phyloP scores from a whole-genome alignment of 2,329 filamentous ascomycete genomes.

The Pseudogymnoascus sp. region DNA sequence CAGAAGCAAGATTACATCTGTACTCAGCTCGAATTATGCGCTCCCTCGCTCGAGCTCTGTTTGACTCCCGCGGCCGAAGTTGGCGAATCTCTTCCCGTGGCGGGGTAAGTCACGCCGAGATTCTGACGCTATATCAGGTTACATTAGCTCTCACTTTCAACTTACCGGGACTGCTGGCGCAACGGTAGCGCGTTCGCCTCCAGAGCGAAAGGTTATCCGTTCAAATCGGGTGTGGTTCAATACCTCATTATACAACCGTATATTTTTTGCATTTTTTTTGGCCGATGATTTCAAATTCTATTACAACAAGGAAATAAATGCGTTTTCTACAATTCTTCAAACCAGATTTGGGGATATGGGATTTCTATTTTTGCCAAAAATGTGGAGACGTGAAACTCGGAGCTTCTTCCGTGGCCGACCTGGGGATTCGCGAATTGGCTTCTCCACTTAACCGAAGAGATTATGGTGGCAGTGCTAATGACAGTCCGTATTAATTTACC shows the following conservation, averaged over 20 bases:
- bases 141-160: neutral
- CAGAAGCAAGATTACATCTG: neutral
- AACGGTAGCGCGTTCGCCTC: constrained; percentile 11
- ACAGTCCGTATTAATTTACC: neutral
- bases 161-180: constrained; percentile 10
- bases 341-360: neutral
- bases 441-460: neutral
- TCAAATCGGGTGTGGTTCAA: constrained; percentile 12
- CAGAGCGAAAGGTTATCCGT: constrained; percentile 12
- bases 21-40: neutral
- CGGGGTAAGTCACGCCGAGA: neutral
- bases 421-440: neutral
- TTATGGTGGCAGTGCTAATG: constrained; percentile 1
- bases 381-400: neutral
- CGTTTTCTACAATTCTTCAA: neutral
- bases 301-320: neutral
- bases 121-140: neutral
- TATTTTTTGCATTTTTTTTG: neutral
- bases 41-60: neutral
- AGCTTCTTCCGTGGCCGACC: neutral
- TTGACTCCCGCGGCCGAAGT: neutral
- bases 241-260: constrained; percentile 4
- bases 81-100: neutral
- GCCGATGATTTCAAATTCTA: neutral
- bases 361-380: neutral